Evolutionary conservation across 2,329 filamentous ascomycete species (phyloP).

Genomic region (Colletotrichum viniferum): DNA sequence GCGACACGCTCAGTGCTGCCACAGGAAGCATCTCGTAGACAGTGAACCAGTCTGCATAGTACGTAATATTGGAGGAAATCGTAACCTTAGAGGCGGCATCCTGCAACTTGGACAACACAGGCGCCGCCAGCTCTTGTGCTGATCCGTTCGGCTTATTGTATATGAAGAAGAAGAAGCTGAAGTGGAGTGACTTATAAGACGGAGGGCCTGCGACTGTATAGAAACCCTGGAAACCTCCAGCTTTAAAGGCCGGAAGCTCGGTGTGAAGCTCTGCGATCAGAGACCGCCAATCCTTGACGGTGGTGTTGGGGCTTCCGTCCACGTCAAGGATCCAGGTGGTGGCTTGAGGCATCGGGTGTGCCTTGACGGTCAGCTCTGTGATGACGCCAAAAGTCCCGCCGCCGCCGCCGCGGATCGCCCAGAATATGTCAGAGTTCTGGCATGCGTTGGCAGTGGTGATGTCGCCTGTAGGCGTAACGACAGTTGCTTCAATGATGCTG

Average conservation of each 20-base stretch:
- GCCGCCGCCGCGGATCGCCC: constrained; percentile 55
- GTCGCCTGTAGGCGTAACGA: constrained; percentile 46
- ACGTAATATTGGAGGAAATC: background rate
- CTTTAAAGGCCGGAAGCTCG: background rate
- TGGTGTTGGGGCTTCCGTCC: background rate
- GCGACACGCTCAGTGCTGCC: background rate
- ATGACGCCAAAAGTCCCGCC: constrained; percentile 57
- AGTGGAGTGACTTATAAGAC: background rate
- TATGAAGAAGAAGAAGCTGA: background rate
- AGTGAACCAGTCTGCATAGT: background rate
- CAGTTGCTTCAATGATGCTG: constrained; percentile 46
- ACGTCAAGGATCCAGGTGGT: background rate
- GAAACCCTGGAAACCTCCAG: background rate
- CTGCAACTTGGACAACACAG: background rate
- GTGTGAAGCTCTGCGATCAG: background rate
- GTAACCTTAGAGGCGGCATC: background rate
- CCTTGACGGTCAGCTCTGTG: constrained; percentile 50
- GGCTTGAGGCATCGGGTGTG: constrained; percentile 36
- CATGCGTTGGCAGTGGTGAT: constrained; percentile 43
- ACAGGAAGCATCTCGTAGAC: background rate
- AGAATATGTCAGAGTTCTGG: constrained; percentile 55
- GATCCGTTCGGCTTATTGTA: background rate
- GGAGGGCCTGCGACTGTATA: background rate
- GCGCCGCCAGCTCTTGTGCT: background rate
- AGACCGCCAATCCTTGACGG: background rate